Evolutionary conservation across 2,329 filamentous ascomycete species (phyloP).

Genomic region (Monilinia aucupariae): DNA sequence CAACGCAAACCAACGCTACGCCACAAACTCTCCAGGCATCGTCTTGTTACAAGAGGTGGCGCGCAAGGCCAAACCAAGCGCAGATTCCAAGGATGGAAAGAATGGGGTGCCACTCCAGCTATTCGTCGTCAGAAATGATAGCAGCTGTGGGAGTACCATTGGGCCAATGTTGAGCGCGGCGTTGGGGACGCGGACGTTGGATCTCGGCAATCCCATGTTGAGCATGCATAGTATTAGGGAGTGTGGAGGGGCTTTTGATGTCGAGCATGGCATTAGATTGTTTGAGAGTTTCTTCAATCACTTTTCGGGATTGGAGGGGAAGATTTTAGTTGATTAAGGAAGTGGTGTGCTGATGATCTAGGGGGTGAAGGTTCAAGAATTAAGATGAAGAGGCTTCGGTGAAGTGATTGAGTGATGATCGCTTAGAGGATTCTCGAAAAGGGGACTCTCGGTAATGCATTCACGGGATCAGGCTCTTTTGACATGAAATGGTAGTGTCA

Average conservation of each 20-base stretch:
- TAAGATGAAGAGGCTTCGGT: background rate
- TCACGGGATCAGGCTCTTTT: no score
- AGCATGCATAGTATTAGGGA: constrained; percentile 98
- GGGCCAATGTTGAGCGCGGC: constrained; percentile 91
- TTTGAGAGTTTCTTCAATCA: constrained; percentile 84
- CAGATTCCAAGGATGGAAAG: constrained; percentile 41
- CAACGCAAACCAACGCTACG: constrained; percentile 95
- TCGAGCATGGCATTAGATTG: constrained; percentile 76
- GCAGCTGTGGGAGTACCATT: constrained; percentile 90
- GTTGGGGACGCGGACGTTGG: constrained; percentile 80
- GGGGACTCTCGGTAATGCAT: no score
- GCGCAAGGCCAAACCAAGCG: constrained; percentile 47
- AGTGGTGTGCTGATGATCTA: no score
- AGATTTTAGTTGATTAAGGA: constrained; percentile 11
- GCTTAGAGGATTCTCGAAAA: no score
- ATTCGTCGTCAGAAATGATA: constrained; percentile 95
- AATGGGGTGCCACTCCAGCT: constrained; percentile 82
- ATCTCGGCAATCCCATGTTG: constrained; percentile 71
- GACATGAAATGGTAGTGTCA: no score
- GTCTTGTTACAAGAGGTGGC: constrained; percentile 88
- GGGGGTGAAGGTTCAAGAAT: no score
- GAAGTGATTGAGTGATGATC: background rate
- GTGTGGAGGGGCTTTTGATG: constrained; percentile 81
- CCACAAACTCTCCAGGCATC: constrained; percentile 92
- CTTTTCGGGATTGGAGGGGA: constrained; percentile 69